phyloP scores from a whole-genome alignment of 371 early-diverging fungal species.

The Lichtheimia hyalospora region DNA sequence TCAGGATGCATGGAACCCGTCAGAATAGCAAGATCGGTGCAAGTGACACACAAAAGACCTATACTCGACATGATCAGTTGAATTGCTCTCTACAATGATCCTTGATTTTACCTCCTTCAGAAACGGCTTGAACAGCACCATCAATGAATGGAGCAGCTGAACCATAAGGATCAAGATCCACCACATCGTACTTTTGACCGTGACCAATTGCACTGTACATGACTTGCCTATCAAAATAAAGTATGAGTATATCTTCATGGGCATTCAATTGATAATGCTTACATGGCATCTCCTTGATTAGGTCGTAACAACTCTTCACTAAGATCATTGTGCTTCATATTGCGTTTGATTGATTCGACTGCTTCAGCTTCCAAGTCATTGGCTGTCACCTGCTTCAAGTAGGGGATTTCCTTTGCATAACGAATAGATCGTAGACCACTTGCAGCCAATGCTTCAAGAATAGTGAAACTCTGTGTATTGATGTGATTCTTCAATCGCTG shows the following conservation, averaged over 20 bases:
- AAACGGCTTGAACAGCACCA: slow-evolving; percentile 92
- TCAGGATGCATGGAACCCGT: slow-evolving; percentile 92
- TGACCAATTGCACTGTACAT: slow-evolving; percentile 79
- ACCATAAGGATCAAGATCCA: slow-evolving; percentile 99
- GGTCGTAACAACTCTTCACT: slow-evolving; percentile 70
- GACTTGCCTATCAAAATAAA: slow-evolving; percentile 48
- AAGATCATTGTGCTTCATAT: slow-evolving; percentile 85
- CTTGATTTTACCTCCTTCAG: slow-evolving; percentile 91
- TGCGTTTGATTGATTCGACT: slow-evolving; percentile 88
- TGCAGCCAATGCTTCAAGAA: slow-evolving; percentile 98
- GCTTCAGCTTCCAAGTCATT: slow-evolving; percentile 96
- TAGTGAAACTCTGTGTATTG: slow-evolving; percentile 55
- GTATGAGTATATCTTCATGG: no score
- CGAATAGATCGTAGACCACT: slow-evolving; percentile 98
- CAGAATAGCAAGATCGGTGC: slow-evolving; percentile 98
- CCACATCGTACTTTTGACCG: slow-evolving; percentile 71
- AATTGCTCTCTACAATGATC: no score
- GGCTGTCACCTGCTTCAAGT: slow-evolving; percentile 81
- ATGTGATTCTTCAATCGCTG: slow-evolving; percentile 28
- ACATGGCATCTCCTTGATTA: slow-evolving; percentile 82
- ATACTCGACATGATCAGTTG: neutral
- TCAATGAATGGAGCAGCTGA: slow-evolving; percentile 97
- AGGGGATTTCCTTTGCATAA: slow-evolving; percentile 95
- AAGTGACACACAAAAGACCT: slow-evolving; percentile 96
- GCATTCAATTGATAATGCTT: neutral